phyloP scores from a whole-genome alignment of 1,139 yeast species.

The Kluyveromyces marxianus region DNA sequence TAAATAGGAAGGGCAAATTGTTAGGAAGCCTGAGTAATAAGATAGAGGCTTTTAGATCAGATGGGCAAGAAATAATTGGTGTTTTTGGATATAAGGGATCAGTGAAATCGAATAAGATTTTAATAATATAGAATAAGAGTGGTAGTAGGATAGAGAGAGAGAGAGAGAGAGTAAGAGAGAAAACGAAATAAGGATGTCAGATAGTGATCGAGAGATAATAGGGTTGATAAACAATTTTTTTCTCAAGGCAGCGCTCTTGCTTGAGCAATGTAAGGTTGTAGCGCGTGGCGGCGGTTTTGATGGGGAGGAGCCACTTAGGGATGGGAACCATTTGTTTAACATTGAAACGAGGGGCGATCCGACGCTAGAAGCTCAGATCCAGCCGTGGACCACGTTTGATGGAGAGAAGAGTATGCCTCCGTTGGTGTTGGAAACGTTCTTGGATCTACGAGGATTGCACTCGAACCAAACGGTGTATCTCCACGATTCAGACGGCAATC shows the following conservation, averaged over 20 bases:
- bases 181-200: conserved; percentile 3
- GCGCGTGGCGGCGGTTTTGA: conserved; percentile 5
- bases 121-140: background rate
- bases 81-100: too few relatives aligned
- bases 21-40: too few relatives aligned
- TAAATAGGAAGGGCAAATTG: too few relatives aligned
- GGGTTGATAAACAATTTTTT: conserved; percentile 28
- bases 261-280: conserved; percentile 22
- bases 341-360: conserved; percentile 9
- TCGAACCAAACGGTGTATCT: conserved; percentile 56
- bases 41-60: too few relatives aligned
- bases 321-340: conserved; percentile 7
- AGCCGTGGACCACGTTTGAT: conserved; percentile 25
- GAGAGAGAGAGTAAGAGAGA: background rate
- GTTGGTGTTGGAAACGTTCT: conserved; percentile 72
- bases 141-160: background rate
- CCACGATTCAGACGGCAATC: conserved; percentile 43
- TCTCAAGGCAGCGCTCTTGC: conserved; percentile 24
- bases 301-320: conserved; percentile 10
- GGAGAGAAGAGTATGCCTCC: conserved; percentile 49
- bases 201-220: conserved; percentile 9
- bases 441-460: conserved; percentile 60
- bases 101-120: too few relatives aligned
- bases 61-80: too few relatives aligned
- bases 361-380: conserved; percentile 11